Conservation (phyloP, 2,329 filamentous ascomycete genomes). For the Cytospora leucostoma region DNA sequence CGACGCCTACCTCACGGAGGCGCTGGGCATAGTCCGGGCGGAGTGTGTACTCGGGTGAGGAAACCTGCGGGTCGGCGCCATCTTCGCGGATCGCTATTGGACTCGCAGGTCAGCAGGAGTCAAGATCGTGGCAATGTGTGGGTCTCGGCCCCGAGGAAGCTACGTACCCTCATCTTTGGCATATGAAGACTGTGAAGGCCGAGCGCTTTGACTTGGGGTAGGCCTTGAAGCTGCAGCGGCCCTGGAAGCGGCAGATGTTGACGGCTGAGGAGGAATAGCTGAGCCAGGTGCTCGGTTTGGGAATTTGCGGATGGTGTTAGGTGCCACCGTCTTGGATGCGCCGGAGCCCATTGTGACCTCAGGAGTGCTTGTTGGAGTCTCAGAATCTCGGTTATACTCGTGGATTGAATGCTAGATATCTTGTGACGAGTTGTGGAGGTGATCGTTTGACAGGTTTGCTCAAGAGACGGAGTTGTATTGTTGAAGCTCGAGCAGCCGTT, state of each 20-base stretch:
- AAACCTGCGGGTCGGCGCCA: conserved; percentile 44
- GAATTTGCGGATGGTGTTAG: conserved; percentile 30
- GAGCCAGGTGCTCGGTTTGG: conserved; percentile 34
- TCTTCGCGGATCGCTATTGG: conserved; percentile 44
- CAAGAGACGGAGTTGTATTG: no score
- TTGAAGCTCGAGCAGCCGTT: neutral
- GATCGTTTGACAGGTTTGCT: no score
- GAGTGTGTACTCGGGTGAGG: conserved; percentile 31
- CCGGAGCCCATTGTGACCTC: conserved; percentile 23
- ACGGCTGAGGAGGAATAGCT: conserved; percentile 17
- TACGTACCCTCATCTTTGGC: conserved; percentile 32
- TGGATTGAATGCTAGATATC: neutral
- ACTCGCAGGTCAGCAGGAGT: conserved; percentile 4
- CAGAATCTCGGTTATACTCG: no score
- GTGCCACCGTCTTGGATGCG: conserved; percentile 27
- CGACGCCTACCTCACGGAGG: conserved; percentile 56
- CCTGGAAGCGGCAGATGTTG: conserved; percentile 6
- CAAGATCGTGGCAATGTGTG: neutral
- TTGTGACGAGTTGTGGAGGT: neutral
- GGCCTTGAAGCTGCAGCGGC: conserved; percentile 15
- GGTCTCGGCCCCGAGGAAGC: conserved; percentile 1
- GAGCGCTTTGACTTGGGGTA: conserved; percentile 1
- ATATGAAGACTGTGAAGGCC: conserved; percentile 28
- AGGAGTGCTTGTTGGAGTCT: neutral
- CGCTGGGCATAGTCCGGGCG: conserved; percentile 52